Evolutionary conservation across 306 rosid species (phyloP).

Genomic region (Quercus alba): DNA sequence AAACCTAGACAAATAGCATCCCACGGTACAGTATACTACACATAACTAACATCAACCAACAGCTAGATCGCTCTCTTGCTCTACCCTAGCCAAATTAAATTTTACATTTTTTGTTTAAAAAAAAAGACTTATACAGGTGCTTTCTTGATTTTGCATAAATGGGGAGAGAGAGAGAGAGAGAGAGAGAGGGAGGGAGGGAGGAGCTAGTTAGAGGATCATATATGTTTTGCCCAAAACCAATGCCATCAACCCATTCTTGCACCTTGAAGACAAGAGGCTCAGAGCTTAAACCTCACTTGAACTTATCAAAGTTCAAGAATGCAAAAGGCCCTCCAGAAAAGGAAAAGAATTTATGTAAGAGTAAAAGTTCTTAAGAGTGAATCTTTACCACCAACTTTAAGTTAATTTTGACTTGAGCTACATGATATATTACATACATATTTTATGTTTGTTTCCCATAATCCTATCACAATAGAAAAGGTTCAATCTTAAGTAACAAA

Average conservation of each 20-base stretch:
- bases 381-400: no score
- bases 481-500: no score
- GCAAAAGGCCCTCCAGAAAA: no score
- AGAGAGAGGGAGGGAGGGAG: no score
- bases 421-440: no score
- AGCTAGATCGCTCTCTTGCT: neutral
- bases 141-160: neutral
- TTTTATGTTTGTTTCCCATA: no score
- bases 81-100: neutral
- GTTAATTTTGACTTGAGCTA: no score
- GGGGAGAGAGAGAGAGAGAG: neutral
- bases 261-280: neutral
- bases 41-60: neutral
- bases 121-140: neutral
- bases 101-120: neutral
- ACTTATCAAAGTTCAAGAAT: no score
- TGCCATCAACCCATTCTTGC: neutral
- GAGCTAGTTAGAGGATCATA: neutral
- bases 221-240: neutral
- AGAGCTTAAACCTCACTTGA: neutral
- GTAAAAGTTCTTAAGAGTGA: no score
- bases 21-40: neutral
- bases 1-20: neutral
- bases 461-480: no score
- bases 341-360: no score